phyloP scores from a whole-genome alignment of 345 rosid species.

The Hibiscus syriacus region DNA sequence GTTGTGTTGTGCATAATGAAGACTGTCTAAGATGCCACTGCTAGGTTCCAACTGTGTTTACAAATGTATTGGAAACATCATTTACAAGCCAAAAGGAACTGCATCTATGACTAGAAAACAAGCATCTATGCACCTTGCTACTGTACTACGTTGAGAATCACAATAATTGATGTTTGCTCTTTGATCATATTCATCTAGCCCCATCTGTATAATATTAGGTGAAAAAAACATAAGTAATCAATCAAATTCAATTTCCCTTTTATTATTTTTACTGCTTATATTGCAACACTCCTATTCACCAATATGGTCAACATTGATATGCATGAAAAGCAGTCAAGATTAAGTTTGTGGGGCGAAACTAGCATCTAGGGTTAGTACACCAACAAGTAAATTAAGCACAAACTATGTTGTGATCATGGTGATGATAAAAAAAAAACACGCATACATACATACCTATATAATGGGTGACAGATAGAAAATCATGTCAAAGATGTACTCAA shows the following conservation, averaged over 20 bases:
- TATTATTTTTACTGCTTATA: too few relatives aligned
- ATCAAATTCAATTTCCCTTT: too few relatives aligned
- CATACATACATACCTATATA: not conserved
- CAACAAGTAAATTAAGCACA: not conserved
- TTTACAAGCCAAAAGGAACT: not conserved
- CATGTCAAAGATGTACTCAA: constrained; percentile 1
- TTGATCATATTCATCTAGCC: constrained; percentile 44
- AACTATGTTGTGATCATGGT: not conserved
- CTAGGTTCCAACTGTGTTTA: constrained; percentile 66
- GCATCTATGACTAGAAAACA: not conserved
- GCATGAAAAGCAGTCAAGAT: not conserved
- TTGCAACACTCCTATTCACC: too few relatives aligned
- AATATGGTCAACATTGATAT: not conserved
- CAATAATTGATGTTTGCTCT: constrained; percentile 50
- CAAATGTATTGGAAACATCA: not conserved
- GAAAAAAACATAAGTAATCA: not conserved
- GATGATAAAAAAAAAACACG: not conserved
- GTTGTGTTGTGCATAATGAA: constrained; percentile 47
- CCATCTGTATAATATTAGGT: constrained; percentile 45
- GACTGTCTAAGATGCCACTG: constrained; percentile 44
- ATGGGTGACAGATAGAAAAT: constrained; percentile 14
- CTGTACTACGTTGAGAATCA: constrained; percentile 43
- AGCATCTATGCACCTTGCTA: constrained; percentile 38
- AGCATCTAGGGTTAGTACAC: constrained; percentile 1
- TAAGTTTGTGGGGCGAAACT: not conserved